These are phyloP conservation scores for Yamadazyma buinensis DNA, from an alignment of 1,139 yeast species.

Conservation along the genomic window DNA sequence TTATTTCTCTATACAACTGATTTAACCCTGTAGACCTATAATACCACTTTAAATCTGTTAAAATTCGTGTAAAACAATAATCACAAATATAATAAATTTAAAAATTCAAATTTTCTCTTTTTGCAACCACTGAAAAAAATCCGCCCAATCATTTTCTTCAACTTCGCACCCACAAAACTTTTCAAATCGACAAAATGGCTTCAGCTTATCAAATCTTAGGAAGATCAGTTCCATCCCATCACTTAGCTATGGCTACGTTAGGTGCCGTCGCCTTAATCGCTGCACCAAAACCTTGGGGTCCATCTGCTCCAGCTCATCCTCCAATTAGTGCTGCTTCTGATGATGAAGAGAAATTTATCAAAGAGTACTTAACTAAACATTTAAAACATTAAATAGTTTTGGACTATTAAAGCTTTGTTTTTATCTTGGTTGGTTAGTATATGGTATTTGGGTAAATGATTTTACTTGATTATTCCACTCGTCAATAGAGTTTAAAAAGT, in stretches of 20 bases:
- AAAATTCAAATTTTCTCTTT: too few species aligned
- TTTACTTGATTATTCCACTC: too few species aligned
- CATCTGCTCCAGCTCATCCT: slow-evolving; percentile 57
- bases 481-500: too few species aligned
- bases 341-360: slow-evolving; percentile 81
- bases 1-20: too few species aligned
- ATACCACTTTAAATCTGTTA: too few species aligned
- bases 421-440: too few species aligned
- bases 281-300: slow-evolving; percentile 71
- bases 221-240: slow-evolving; percentile 69
- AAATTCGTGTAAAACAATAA: background rate
- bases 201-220: slow-evolving; percentile 78
- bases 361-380: slow-evolving; percentile 41
- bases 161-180: background rate
- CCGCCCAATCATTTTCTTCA: slow-evolving; percentile 9
- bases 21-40: too few species aligned
- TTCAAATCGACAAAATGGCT: slow-evolving; percentile 47
- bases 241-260: slow-evolving; percentile 67
- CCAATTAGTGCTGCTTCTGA: slow-evolving; percentile 73
- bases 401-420: too few species aligned
- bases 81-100: too few species aligned
- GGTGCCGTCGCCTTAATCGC: slow-evolving; percentile 56
- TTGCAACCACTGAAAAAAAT: slow-evolving; percentile 17
- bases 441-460: too few species aligned
- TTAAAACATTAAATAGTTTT: slow-evolving; percentile 33